These are phyloP conservation scores for Cutaneotrichosporon cutaneum DNA, from an alignment of 1,284 basidiomycete species.

Conservation along the genomic window DNA sequence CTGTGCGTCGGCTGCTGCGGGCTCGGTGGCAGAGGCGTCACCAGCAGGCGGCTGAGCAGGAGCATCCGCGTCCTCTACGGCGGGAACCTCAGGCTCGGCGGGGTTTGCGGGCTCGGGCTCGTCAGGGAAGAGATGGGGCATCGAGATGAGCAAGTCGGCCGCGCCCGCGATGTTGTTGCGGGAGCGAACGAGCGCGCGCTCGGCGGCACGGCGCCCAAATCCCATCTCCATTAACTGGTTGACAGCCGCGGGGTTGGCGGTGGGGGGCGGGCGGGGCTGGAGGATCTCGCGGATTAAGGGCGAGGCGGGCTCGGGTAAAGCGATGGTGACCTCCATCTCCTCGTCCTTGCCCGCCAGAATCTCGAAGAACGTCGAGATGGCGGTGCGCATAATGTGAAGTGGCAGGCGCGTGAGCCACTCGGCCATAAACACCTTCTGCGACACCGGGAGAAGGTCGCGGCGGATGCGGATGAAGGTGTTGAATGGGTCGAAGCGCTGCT, in stretches of 20 bases:
- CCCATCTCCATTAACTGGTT: conserved; percentile 93
- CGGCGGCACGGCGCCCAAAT: conserved; percentile 80
- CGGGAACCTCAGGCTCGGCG: conserved; percentile 15
- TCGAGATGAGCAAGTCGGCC: conserved; percentile 79
- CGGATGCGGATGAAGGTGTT: conserved; percentile 74
- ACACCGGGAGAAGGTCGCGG: conserved; percentile 65
- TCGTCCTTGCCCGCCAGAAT: conserved; percentile 80
- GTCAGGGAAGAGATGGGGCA: conserved; percentile 69
- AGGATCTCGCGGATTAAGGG: conserved; percentile 8
- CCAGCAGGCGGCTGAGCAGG: conserved; percentile 4
- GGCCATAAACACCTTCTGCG: conserved; percentile 75
- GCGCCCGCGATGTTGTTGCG: conserved; percentile 88
- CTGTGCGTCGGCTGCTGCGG: background rate
- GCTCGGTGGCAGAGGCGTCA: background rate
- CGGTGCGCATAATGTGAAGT: conserved; percentile 67
- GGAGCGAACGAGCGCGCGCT: conserved; percentile 75
- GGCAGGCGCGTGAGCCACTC: conserved; percentile 77
- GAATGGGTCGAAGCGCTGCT: conserved; percentile 80
- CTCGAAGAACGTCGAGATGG: conserved; percentile 76
- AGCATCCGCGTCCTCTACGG: conserved; percentile 11
- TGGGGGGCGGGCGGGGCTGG: conserved; percentile 10
- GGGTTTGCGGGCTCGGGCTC: conserved; percentile 29
- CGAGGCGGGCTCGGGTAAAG: conserved; percentile 10
- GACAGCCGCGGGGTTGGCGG: conserved; percentile 72
- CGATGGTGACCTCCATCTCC: conserved; percentile 52